Percentiles rank a stretch among this genome's conserved stretches.
phyloP scores from a whole-genome alignment of 176 grass and related monocot species.

The Zizania latifolia region DNA sequence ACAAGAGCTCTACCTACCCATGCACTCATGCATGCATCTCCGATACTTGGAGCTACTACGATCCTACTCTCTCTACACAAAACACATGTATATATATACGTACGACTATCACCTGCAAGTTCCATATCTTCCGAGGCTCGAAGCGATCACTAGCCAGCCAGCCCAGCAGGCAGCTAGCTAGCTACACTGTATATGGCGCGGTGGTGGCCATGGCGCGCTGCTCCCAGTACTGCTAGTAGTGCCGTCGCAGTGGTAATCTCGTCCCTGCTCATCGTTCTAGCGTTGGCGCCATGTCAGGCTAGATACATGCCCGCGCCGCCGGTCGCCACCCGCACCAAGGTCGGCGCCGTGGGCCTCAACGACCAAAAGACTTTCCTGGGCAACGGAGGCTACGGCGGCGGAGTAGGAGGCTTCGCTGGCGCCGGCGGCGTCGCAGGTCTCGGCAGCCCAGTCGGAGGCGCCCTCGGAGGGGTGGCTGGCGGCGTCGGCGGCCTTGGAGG shows the following conservation, averaged over 20 bases:
- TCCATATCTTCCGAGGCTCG: too few species aligned
- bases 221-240: not conserved
- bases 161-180: too few species aligned
- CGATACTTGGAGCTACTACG: too few species aligned
- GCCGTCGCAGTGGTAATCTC: not conserved
- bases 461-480: not conserved
- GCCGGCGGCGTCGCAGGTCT: not conserved
- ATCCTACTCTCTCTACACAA: too few species aligned
- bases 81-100: too few species aligned
- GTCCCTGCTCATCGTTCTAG: not conserved
- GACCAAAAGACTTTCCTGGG: conserved; percentile 25
- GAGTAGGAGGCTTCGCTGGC: conserved; percentile 21
- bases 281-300: not conserved
- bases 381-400: not conserved
- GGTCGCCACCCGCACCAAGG: not conserved
- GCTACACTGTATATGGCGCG: too few species aligned
- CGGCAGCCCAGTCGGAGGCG: not conserved
- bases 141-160: too few species aligned
- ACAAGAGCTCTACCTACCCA: too few species aligned
- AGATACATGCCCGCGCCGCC: not conserved
- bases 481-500: not conserved
- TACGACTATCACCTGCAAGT: too few species aligned
- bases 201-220: not conserved
- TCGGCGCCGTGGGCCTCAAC: not conserved
- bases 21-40: too few species aligned